A percentile compares a stretch with the other conserved stretches of the same genome.
Evolutionary conservation across 176 grass and related monocot species (phyloP).

Genomic region (Calamus simplicifolius): DNA sequence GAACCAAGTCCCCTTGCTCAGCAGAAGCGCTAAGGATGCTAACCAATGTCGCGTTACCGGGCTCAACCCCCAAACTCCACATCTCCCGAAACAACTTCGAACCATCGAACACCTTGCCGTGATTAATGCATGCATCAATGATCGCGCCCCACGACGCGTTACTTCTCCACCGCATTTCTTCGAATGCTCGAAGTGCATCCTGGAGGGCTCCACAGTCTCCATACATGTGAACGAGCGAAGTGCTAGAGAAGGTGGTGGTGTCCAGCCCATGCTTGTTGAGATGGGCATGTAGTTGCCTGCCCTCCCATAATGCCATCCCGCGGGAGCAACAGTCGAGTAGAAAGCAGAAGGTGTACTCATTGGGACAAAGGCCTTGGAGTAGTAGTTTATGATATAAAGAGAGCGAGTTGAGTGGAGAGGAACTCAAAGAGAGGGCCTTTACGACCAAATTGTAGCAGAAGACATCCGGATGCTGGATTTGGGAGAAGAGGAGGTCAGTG

Average conservation of each 20-base stretch:
- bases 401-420: too few species aligned
- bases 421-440: not conserved
- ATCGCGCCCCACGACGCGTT: not conserved
- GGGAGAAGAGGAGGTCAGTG: slow-evolving; percentile 4
- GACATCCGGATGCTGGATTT: slow-evolving; percentile 7
- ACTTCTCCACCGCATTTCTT: slow-evolving; percentile 2
- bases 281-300: slow-evolving; percentile 4
- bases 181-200: slow-evolving; percentile 4
- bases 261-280: slow-evolving; percentile 5
- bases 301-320: not conserved
- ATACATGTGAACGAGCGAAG: slow-evolving; percentile 19
- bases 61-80: slow-evolving; percentile 1
- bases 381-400: too few species aligned
- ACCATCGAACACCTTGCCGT: not conserved
- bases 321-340: not conserved
- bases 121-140: slow-evolving; percentile 2
- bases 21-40: not conserved
- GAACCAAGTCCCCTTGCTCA: not conserved
- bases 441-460: slow-evolving; percentile 12
- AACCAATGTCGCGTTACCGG: slow-evolving; percentile 4
- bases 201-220: not conserved
- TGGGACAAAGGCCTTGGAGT: too few species aligned
- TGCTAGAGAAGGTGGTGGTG: not conserved
- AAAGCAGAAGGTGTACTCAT: too few species aligned
- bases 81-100: slow-evolving; percentile 3